Conservation (phyloP, 176 grass and related monocot species). For the Hordeum marinum region DNA sequence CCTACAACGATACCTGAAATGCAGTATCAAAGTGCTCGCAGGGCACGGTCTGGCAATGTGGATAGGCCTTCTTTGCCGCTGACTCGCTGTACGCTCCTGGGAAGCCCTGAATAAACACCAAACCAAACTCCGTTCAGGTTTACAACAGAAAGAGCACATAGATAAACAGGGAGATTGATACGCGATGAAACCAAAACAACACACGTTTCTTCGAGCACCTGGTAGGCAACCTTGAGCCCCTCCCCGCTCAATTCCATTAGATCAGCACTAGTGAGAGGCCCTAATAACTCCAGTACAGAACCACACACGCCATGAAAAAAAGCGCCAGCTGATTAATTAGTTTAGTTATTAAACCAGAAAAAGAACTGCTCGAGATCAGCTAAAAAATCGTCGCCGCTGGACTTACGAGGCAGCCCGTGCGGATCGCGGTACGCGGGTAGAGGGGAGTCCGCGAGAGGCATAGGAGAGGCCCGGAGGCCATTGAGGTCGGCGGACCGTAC, state of each 20-base stretch:
- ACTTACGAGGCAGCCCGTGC: conserved; percentile 34
- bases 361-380: background rate
- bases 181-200: background rate
- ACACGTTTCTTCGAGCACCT: conserved; percentile 43
- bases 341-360: background rate
- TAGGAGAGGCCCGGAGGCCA: conserved; percentile 13
- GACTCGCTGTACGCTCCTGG: conserved; percentile 84
- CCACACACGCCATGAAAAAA: background rate
- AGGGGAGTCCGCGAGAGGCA: background rate
- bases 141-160: background rate
- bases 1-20: conserved; percentile 51
- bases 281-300: background rate
- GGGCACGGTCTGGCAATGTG: conserved; percentile 80
- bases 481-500: conserved; percentile 7
- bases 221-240: conserved; percentile 69
- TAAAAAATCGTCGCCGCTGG: background rate
- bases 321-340: background rate
- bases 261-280: conserved; percentile 45
- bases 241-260: conserved; percentile 26
- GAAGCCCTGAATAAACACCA: conserved; percentile 46
- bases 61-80: conserved; percentile 74
- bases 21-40: conserved; percentile 82
- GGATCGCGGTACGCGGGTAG: background rate
- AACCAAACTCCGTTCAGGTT: background rate
- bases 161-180: background rate